phyloP scores from a whole-genome alignment of 768 basidiomycete genomes.

The Solioccasus polychromus region DNA sequence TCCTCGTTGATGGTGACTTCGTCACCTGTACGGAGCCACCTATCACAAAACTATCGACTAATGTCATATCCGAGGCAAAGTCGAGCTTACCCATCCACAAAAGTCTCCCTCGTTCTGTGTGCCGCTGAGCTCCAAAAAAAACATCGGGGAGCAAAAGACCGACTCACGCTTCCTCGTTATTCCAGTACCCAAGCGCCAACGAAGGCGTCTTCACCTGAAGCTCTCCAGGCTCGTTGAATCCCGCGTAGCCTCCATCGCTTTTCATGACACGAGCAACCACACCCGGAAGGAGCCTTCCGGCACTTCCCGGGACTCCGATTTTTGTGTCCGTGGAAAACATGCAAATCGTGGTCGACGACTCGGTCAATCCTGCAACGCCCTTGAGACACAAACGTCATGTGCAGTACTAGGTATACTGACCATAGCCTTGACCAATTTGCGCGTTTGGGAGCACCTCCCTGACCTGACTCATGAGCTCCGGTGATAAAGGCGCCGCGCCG shows the following conservation, averaged over 20 bases:
- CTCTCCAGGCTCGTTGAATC: slow-evolving; percentile 60
- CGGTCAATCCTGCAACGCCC: slow-evolving; percentile 55
- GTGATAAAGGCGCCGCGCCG: slow-evolving; percentile 64
- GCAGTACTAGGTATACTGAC: slow-evolving; percentile 25
- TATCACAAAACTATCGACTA: slow-evolving; percentile 14
- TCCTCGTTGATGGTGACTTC: slow-evolving; percentile 63
- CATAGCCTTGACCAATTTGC: slow-evolving; percentile 64
- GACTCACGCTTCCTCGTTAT: slow-evolving; percentile 59
- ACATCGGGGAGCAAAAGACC: too few species aligned
- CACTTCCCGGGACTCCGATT: slow-evolving; percentile 52
- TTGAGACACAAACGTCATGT: not conserved
- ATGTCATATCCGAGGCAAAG: not conserved
- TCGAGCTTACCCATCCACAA: slow-evolving; percentile 41
- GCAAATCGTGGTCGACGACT: slow-evolving; percentile 51
- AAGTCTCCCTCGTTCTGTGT: slow-evolving; percentile 59
- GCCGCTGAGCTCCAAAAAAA: slow-evolving; percentile 1
- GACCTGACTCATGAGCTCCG: slow-evolving; percentile 48
- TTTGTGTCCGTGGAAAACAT: slow-evolving; percentile 48
- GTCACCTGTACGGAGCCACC: slow-evolving; percentile 70
- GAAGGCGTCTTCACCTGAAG: slow-evolving; percentile 58
- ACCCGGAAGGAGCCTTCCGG: slow-evolving; percentile 59
- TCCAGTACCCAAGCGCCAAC: slow-evolving; percentile 55
- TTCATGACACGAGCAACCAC: slow-evolving; percentile 53
- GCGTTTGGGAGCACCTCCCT: slow-evolving; percentile 54
- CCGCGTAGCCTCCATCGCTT: slow-evolving; percentile 53